Conservation (phyloP, 257 asterid species). For the Prunella vulgaris region DNA sequence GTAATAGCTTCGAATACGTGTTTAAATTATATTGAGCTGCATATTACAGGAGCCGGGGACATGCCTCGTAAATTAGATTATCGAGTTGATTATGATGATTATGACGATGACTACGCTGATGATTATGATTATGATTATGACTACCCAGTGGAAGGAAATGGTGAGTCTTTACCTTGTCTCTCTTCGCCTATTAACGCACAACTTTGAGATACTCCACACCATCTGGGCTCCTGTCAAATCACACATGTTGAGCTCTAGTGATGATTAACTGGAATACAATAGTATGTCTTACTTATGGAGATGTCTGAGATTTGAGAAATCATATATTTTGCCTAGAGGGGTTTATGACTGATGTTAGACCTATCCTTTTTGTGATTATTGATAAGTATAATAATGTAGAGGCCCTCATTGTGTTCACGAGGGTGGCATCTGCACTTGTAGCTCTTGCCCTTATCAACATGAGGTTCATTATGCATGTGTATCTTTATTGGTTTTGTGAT, state of each 20-base stretch:
- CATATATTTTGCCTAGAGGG: neutral
- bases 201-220: neutral
- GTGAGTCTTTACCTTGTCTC: constrained; percentile 31
- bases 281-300: neutral
- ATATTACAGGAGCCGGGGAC: constrained; percentile 32
- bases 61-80: constrained; percentile 79
- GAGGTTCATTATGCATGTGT: constrained; percentile 14
- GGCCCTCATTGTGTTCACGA: neutral
- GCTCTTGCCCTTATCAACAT: constrained; percentile 7
- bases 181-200: constrained; percentile 1
- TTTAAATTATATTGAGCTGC: neutral
- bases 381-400: neutral
- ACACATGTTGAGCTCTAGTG: neutral
- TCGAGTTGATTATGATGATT: constrained; percentile 44
- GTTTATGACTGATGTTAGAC: constrained; percentile 10
- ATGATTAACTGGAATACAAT: neutral
- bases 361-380: neutral
- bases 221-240: no score
- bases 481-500: constrained; percentile 28
- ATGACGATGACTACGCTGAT: constrained; percentile 50
- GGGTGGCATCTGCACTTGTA: neutral
- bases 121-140: constrained; percentile 40
- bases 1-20: neutral
- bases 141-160: constrained; percentile 42
- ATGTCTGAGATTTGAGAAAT: neutral